phyloP scores from a whole-genome alignment of 2,329 filamentous ascomycete species.

The Penicillium sp. region DNA sequence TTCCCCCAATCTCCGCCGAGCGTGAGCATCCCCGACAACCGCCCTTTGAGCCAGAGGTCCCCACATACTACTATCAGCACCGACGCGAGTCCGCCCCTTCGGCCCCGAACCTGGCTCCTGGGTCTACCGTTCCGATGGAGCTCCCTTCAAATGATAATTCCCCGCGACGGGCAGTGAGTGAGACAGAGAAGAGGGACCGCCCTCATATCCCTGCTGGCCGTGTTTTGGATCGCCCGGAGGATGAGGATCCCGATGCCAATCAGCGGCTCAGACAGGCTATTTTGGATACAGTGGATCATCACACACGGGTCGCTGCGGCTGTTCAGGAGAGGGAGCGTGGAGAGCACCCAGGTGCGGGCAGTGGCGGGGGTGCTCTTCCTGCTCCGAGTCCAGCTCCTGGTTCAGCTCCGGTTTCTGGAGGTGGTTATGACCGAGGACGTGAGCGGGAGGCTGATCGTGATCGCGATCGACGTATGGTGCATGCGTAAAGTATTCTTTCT shows the following conservation, averaged over 20 bases:
- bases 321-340: slow-evolving; percentile 24
- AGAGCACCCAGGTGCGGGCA: slow-evolving; percentile 4
- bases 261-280: slow-evolving; percentile 37
- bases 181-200: slow-evolving; percentile 25
- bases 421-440: slow-evolving; percentile 6
- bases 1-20: slow-evolving; percentile 12
- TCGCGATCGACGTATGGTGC: slow-evolving; percentile 26
- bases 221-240: slow-evolving; percentile 15
- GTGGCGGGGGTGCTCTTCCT: not conserved
- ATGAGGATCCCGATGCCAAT: slow-evolving; percentile 34
- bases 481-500: slow-evolving; percentile 9
- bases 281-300: slow-evolving; percentile 36
- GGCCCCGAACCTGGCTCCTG: slow-evolving; percentile 16
- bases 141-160: slow-evolving; percentile 19
- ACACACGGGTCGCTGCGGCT: slow-evolving; percentile 28
- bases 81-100: slow-evolving; percentile 23
- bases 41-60: not conserved
- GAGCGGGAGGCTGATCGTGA: slow-evolving; percentile 18
- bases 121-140: slow-evolving; percentile 18
- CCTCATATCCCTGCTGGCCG: not conserved
- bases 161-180: slow-evolving; percentile 33
- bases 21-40: slow-evolving; percentile 7
- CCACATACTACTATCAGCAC: slow-evolving; percentile 7
- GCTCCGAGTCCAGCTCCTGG: not conserved
- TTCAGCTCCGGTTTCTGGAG: not conserved